These are phyloP conservation scores for Rhodotorula mucilaginosa DNA, from an alignment of 1,284 basidiomycete genomes.

Conservation along the genomic window DNA sequence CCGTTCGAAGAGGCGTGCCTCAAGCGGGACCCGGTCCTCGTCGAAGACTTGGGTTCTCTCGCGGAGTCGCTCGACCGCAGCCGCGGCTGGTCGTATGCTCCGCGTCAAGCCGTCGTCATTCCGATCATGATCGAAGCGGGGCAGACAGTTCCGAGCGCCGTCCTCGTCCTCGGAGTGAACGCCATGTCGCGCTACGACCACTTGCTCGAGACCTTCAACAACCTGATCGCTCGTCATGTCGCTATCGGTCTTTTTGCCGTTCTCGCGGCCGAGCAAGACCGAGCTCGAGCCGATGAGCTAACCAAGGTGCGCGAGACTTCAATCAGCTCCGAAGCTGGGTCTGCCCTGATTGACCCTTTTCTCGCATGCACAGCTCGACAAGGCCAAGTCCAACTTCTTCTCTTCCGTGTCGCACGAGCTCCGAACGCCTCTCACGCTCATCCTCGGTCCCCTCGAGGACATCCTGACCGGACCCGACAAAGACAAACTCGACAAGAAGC, in stretches of 20 bases:
- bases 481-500: conserved; percentile 43
- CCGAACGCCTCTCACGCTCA: conserved; percentile 51
- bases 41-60: conserved; percentile 29
- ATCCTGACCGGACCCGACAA: conserved; percentile 37
- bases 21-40: conserved; percentile 30
- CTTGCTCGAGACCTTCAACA: conserved; percentile 27
- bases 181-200: conserved; percentile 40
- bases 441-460: conserved; percentile 44
- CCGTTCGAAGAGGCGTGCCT: conserved; percentile 37
- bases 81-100: conserved; percentile 49
- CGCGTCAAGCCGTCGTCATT: conserved; percentile 50
- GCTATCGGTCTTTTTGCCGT: conserved; percentile 37
- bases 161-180: conserved; percentile 51
- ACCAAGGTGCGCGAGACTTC: conserved; percentile 31
- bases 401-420: conserved; percentile 51
- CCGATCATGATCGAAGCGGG: conserved; percentile 49
- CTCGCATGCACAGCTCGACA: conserved; percentile 46
- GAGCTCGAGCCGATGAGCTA: conserved; percentile 49
- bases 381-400: conserved; percentile 47
- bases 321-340: neutral
- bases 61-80: conserved; percentile 22
- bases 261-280: conserved; percentile 46
- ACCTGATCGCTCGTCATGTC: conserved; percentile 31
- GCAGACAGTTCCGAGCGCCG: conserved; percentile 45
- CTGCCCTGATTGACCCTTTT: neutral